Percentiles rank a stretch among this genome's conserved stretches.
Conservation (phyloP, 345 rosid species). For the Heritiera littoralis region DNA sequence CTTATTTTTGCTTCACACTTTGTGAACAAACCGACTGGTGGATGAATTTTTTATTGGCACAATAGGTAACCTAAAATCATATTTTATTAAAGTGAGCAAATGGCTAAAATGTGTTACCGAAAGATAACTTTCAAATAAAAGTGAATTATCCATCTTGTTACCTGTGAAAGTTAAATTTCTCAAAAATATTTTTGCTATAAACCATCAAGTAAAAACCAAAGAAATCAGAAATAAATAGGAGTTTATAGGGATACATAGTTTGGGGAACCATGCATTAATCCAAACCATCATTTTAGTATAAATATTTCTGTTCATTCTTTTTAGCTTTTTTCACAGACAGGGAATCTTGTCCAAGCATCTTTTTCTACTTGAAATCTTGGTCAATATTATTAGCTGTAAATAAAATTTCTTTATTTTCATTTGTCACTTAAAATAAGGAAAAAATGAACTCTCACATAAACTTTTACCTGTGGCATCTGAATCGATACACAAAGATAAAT, state of each 20-base stretch:
- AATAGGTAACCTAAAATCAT: not conserved
- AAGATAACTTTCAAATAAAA: not conserved
- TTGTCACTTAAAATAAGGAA: not conserved
- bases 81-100: not conserved
- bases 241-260: too few relatives aligned
- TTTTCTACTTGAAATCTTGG: too few relatives aligned
- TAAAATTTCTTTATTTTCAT: not conserved
- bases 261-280: constrained; percentile 15
- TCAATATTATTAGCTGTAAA: not conserved
- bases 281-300: too few relatives aligned
- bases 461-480: not conserved
- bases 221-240: too few relatives aligned
- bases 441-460: not conserved
- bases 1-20: not conserved
- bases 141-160: not conserved
- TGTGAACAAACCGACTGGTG: not conserved
- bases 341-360: too few relatives aligned
- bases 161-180: not conserved
- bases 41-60: not conserved
- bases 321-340: too few relatives aligned
- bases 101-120: not conserved
- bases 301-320: too few relatives aligned
- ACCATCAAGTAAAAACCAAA: too few relatives aligned
- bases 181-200: not conserved
- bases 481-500: not conserved